A percentile compares a stretch with the other conserved stretches of the same genome.
Conservation (phyloP, 129 eudicot species). For the Ambrosia artemisiifolia region DNA sequence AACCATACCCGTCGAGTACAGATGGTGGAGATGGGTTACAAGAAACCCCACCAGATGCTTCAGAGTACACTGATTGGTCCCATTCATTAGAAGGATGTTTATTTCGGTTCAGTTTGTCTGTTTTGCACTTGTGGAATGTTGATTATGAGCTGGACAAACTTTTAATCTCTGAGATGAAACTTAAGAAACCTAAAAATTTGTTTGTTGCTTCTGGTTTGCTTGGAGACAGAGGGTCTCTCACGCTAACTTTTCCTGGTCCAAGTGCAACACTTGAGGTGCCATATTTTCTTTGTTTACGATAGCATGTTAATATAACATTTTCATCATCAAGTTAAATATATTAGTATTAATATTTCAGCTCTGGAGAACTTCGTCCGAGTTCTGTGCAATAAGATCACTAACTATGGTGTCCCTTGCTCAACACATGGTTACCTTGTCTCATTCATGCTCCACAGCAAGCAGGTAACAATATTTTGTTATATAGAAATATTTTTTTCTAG, state of each 20-base stretch:
- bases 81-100: conserved; percentile 51
- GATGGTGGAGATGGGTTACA: conserved; percentile 30
- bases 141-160: conserved; percentile 76
- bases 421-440: conserved; percentile 79
- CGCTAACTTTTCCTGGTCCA: conserved; percentile 75
- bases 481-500: neutral
- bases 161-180: conserved; percentile 74
- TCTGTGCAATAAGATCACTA: conserved; percentile 87
- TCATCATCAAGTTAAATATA: conserved; percentile 10
- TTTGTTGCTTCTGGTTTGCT: conserved; percentile 76
- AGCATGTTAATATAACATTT: neutral
- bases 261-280: conserved; percentile 72
- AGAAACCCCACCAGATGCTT: conserved; percentile 33
- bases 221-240: conserved; percentile 92
- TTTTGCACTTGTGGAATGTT: conserved; percentile 88
- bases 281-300: neutral
- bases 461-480: conserved; percentile 43
- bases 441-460: conserved; percentile 78
- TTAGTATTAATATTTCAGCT: conserved; percentile 52
- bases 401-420: conserved; percentile 96
- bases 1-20: conserved; percentile 28
- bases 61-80: conserved; percentile 43
- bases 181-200: conserved; percentile 61
- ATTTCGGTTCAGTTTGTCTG: conserved; percentile 78
- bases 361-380: conserved; percentile 94